Base-by-base conservation (phyloP, 2,329 filamentous ascomycete genomes). In the Fonsecaea multimorphosa region DNA sequence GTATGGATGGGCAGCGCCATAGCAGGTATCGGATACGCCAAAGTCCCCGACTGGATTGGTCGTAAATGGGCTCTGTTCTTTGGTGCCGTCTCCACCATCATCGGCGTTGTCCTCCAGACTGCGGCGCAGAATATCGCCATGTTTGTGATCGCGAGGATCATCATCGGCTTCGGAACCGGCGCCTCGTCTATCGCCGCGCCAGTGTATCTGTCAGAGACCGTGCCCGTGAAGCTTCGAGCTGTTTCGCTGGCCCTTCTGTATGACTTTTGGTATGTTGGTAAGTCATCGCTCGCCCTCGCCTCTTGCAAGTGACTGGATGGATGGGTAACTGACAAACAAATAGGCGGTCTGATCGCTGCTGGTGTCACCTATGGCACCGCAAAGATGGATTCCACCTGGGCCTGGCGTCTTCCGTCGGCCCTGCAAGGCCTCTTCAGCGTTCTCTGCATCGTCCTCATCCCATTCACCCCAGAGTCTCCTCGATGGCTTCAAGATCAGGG, bases 1-100 rank as follows among this genome's bases (percentile, higher is more conserved):
- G 79, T 83, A n/a, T 86, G 81, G 70, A 83, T 87, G 56, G 85
- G 85, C 11, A 79, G 79, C 34, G 76, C 79, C 32, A 58, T 86
- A 5, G 81, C 80, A 22, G 78, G 78, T 0, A 71, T 85, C 7
- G 67, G 81, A 32, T 78, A 78, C 1, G 82, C 80, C 22, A 67
- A 79, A 2, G 73, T 81, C 46, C 75, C 80, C 0, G 82, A 84
- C 71, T 71, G 71, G 31, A 73, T 80, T 0, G 82, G 81, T 3
- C 79, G 82, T 11, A 77, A 79, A 16, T 78, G 77, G 7, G 76
- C 80, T 3, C 78, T 84, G 11, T 77, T 83, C 52, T 77, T 76
- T 71, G 73, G 70, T 4, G 79, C 79, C 0, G 61, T 78, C 2
- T 71, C 83, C 12, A 82, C 80, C 1, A 68, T 84, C 9, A 49